A percentile compares a stretch with the other conserved stretches of the same genome.
Conservation (phyloP, 306 rosid genomes). For the Prinsepia uniflora region DNA sequence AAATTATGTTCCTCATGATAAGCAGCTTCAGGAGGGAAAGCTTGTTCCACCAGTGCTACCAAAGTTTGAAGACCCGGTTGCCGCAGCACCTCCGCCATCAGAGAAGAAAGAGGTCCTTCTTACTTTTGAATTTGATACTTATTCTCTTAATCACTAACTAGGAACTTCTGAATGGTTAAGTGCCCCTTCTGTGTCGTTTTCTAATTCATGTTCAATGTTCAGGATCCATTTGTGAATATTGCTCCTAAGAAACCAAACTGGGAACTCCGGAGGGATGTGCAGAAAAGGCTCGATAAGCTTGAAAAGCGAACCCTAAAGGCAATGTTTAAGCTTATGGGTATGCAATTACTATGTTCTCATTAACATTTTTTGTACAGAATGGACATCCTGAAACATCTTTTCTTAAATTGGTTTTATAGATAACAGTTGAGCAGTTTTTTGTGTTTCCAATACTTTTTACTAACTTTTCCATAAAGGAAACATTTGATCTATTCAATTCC, state of each 20-base stretch:
- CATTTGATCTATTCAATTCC: background rate
- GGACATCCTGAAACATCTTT: background rate
- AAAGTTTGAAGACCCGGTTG: conserved; percentile 84
- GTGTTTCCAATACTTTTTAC: background rate
- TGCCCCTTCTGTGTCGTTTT: background rate
- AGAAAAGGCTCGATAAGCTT: conserved; percentile 95
- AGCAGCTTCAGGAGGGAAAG: conserved; percentile 79
- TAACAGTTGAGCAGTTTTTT: background rate
- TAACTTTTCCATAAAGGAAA: background rate
- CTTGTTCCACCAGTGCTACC: conserved; percentile 76
- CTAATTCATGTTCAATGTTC: conserved; percentile 13
- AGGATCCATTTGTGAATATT: conserved; percentile 93
- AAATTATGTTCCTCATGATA: conserved; percentile 92
- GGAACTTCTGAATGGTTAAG: background rate
- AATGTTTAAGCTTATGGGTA: conserved; percentile 73
- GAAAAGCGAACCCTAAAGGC: conserved; percentile 88
- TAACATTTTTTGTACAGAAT: background rate
- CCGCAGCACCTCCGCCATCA: conserved; percentile 49
- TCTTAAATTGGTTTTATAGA: background rate
- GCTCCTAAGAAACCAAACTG: conserved; percentile 98
- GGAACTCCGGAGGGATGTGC: conserved; percentile 93
- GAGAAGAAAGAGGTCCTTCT: conserved; percentile 42
- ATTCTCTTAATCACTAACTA: background rate
- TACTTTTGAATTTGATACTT: background rate
- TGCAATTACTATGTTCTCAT: conserved; percentile 12